A percentile compares a stretch with the other conserved stretches of the same genome.
Evolutionary conservation across 164 flowering plant genomes (phyloP).

Genomic region (Tetracentron sinense): DNA sequence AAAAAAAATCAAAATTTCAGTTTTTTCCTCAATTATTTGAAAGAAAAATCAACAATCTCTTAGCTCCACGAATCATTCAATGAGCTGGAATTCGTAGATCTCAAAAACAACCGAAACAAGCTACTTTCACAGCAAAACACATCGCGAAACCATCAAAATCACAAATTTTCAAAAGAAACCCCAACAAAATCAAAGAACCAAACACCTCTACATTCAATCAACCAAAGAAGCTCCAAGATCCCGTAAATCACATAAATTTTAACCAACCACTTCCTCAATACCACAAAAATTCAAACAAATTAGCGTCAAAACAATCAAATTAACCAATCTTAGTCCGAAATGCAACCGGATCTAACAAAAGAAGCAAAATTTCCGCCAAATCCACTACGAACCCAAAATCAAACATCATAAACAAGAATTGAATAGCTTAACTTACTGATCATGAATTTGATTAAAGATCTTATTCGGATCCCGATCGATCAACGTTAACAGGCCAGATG

Average conservation of each 20-base stretch:
- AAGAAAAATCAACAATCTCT: neutral
- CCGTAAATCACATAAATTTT: neutral
- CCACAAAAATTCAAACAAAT: neutral
- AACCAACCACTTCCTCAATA: neutral
- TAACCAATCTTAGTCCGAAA: neutral
- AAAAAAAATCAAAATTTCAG: neutral
- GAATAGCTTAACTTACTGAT: too few relatives aligned
- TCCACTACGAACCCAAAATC: too few relatives aligned
- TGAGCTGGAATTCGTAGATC: slow-evolving; percentile 1
- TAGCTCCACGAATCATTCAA: neutral
- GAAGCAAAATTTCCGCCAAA: too few relatives aligned
- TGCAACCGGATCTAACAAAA: neutral
- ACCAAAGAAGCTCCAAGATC: too few relatives aligned
- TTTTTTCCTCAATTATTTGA: too few relatives aligned
- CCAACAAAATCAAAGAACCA: neutral
- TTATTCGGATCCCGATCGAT: too few relatives aligned
- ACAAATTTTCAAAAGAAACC: neutral
- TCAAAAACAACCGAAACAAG: neutral
- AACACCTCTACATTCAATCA: too few relatives aligned
- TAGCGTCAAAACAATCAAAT: neutral
- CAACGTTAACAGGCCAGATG: too few relatives aligned
- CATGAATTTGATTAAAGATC: too few relatives aligned
- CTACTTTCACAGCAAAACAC: neutral
- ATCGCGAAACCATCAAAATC: neutral
- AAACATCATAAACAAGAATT: too few relatives aligned